Evolutionary conservation across 2,329 filamentous ascomycete species (phyloP).

Genomic region (Rutstroemia sp.): DNA sequence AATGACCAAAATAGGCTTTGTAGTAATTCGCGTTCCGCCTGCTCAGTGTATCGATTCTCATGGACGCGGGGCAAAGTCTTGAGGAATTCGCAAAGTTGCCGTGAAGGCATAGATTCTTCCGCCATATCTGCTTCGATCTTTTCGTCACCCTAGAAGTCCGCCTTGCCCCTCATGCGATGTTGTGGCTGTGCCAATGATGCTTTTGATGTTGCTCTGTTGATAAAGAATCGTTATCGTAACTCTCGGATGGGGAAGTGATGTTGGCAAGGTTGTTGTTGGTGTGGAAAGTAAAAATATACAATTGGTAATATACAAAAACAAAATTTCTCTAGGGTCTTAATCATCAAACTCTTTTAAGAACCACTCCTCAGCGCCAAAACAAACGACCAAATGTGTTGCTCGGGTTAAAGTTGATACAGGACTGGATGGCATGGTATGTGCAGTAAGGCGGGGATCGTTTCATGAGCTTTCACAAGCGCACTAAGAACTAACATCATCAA

Average conservation of each 20-base stretch:
- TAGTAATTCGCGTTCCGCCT: constrained; percentile 65
- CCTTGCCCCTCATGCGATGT: background rate
- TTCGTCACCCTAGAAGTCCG: background rate
- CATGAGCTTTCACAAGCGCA: constrained; percentile 2
- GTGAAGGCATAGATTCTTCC: constrained; percentile 37
- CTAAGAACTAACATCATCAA: background rate
- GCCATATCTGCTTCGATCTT: background rate
- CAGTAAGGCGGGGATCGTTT: background rate
- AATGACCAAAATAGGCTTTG: constrained; percentile 81
- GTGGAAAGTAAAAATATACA: background rate
- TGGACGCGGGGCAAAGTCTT: constrained; percentile 67
- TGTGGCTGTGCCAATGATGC: background rate
- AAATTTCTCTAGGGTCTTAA: background rate
- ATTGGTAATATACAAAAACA: background rate
- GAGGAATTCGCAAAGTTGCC: constrained; percentile 76
- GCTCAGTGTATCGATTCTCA: constrained; percentile 66
- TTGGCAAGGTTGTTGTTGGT: background rate
- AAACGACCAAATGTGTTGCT: background rate
- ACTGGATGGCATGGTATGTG: background rate
- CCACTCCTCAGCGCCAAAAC: background rate
- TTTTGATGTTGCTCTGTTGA: background rate
- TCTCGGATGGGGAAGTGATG: background rate
- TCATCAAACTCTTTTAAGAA: background rate
- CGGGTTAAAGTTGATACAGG: background rate
- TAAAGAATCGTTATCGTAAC: constrained; percentile 8